Evolutionary conservation across 768 basidiomycete genomes (phyloP).

Genomic region (Suillus fuscotomentosus): DNA sequence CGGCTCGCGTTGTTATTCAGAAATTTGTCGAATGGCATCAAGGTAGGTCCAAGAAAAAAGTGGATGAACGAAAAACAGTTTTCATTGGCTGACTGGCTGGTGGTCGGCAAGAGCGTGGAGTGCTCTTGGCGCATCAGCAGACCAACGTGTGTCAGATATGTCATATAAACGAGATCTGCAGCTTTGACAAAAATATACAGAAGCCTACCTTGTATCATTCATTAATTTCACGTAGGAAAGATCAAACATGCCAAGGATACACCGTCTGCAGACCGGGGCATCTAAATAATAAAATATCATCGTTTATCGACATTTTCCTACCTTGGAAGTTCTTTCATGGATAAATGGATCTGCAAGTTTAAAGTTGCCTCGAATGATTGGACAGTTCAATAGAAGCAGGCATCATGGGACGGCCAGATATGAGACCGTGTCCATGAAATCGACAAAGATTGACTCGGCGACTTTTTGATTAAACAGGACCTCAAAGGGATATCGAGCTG

Average conservation of each 20-base stretch:
- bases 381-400: slow-evolving; percentile 31
- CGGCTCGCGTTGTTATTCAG: background rate
- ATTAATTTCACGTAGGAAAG: background rate
- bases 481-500: slow-evolving; percentile 71
- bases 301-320: background rate
- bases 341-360: slow-evolving; percentile 27
- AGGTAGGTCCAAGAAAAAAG: too few relatives aligned
- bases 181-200: slow-evolving; percentile 31
- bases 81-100: too few relatives aligned
- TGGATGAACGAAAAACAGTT: too few relatives aligned
- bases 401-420: slow-evolving; percentile 33
- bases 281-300: background rate
- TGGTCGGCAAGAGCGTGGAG: too few relatives aligned
- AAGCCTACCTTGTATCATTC: background rate
- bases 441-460: slow-evolving; percentile 40
- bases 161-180: slow-evolving; percentile 35
- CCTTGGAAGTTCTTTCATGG: background rate
- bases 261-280: too few relatives aligned
- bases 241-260: slow-evolving; percentile 12
- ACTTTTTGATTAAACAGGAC: slow-evolving; percentile 45
- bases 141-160: too few relatives aligned
- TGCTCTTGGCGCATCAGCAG: too few relatives aligned
- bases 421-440: slow-evolving; percentile 35
- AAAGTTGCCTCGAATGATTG: slow-evolving; percentile 29
- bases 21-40: background rate